A percentile compares a stretch with the other conserved stretches of the same genome.
Conservation (phyloP, 306 rosid genomes). For the Fagus sylvatica region DNA sequence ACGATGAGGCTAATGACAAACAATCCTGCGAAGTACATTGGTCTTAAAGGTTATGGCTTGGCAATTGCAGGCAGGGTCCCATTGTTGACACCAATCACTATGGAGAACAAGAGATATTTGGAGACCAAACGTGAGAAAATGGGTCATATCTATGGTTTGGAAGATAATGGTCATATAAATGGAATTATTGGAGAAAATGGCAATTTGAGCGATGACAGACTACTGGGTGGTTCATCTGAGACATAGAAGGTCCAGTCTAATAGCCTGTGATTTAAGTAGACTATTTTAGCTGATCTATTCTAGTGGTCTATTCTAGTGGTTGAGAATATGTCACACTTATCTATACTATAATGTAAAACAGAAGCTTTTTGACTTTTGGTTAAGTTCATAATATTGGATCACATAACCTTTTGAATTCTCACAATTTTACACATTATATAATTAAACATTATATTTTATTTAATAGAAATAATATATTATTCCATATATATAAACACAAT, state of each 20-base stretch:
- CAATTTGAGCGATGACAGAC: not conserved
- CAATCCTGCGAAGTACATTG: slow-evolving; percentile 36
- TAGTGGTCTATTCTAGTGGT: not conserved
- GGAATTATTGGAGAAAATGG: slow-evolving; percentile 6
- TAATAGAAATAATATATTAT: too few relatives aligned
- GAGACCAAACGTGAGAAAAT: slow-evolving; percentile 30
- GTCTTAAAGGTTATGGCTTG: slow-evolving; percentile 50
- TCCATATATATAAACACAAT: too few relatives aligned
- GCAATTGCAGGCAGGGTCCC: slow-evolving; percentile 41
- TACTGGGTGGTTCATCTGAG: not conserved
- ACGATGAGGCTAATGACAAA: slow-evolving; percentile 51
- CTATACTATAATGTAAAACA: too few relatives aligned
- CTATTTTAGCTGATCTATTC: not conserved
- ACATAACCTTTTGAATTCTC: too few relatives aligned
- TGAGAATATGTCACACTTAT: not conserved
- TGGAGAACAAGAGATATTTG: slow-evolving; percentile 28
- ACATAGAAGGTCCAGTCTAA: not conserved
- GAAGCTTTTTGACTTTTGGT: too few relatives aligned
- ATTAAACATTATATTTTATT: too few relatives aligned
- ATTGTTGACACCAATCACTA: slow-evolving; percentile 28
- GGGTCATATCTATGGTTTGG: slow-evolving; percentile 25
- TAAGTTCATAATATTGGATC: too few relatives aligned
- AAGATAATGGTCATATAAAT: slow-evolving; percentile 9
- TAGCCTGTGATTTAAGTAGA: not conserved
- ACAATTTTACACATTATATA: too few relatives aligned